phyloP scores from a whole-genome alignment of 2,329 filamentous ascomycete species.

The Fusarium oligoseptatum region DNA sequence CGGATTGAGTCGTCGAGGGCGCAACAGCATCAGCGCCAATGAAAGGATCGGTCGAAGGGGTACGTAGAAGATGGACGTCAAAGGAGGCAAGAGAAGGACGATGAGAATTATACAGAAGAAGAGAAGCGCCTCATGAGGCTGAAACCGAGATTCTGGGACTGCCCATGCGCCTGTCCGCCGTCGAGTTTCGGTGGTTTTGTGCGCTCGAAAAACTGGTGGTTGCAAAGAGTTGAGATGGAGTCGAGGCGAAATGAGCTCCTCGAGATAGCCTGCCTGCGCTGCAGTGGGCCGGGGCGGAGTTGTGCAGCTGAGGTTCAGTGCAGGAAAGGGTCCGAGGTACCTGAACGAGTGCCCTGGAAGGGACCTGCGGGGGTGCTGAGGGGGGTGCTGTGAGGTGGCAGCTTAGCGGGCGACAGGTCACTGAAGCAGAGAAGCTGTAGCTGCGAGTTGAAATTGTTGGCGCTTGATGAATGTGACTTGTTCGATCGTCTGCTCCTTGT shows the following conservation, averaged over 20 bases:
- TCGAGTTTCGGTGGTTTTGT: constrained; percentile 41
- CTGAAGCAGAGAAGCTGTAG: constrained; percentile 26
- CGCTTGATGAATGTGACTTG: not conserved
- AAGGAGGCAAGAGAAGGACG: constrained; percentile 16
- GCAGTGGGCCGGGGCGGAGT: constrained; percentile 32
- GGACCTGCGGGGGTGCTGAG: constrained; percentile 33
- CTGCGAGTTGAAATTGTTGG: not conserved
- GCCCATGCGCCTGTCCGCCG: constrained; percentile 41
- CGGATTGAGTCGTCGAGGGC: constrained; percentile 4
- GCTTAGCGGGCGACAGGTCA: constrained; percentile 31
- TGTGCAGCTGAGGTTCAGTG: constrained; percentile 37
- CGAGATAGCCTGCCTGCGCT: constrained; percentile 35
- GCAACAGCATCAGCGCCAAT: constrained; percentile 33
- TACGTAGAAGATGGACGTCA: constrained; percentile 11
- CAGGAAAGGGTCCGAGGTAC: constrained; percentile 37
- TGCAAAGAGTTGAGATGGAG: constrained; percentile 46
- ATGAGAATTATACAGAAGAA: constrained; percentile 13
- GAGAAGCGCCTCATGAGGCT: constrained; percentile 34
- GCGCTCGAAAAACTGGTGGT: constrained; percentile 45
- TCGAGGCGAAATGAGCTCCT: constrained; percentile 48
- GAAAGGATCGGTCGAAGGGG: constrained; percentile 21
- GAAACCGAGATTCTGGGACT: constrained; percentile 24
- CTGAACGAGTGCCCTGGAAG: constrained; percentile 26
- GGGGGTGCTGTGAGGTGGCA: constrained; percentile 32
- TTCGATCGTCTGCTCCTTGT: not conserved